A percentile compares a stretch with the other conserved stretches of the same genome.
Evolutionary conservation across 768 basidiomycete genomes (phyloP).

Genomic region (Lentinula edodes): DNA sequence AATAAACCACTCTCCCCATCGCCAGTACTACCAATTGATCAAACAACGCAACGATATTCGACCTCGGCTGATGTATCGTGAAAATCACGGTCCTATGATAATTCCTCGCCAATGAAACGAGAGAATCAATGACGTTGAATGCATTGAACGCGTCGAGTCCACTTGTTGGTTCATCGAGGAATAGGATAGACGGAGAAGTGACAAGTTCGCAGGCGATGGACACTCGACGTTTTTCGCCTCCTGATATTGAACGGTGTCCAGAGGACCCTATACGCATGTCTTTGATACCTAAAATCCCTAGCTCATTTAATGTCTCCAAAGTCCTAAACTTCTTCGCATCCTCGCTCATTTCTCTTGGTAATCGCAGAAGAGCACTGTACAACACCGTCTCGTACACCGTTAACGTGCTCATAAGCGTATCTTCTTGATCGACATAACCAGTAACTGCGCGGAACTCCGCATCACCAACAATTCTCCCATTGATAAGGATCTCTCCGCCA

Average conservation of each 20-base stretch:
- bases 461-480: conserved; percentile 74
- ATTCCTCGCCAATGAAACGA: conserved; percentile 77
- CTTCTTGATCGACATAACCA: conserved; percentile 98
- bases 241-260: conserved; percentile 89
- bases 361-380: conserved; percentile 83
- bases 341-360: conserved; percentile 92
- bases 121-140: conserved; percentile 86
- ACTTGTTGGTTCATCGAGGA: conserved; percentile 96
- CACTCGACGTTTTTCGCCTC: conserved; percentile 95
- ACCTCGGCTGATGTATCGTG: conserved; percentile 97
- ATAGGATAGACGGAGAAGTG: conserved; percentile 92
- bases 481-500: conserved; percentile 72
- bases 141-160: conserved; percentile 96
- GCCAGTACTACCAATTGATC: conserved; percentile 88
- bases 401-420: conserved; percentile 93
- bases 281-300: conserved; percentile 89
- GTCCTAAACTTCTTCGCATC: conserved; percentile 95
- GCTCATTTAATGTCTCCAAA: conserved; percentile 91
- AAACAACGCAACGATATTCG: conserved; percentile 94
- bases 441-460: conserved; percentile 78
- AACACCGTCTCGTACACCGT: conserved; percentile 98
- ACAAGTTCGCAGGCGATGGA: conserved; percentile 98
- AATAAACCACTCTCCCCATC: conserved; percentile 79
- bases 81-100: conserved; percentile 96
- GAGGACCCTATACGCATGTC: conserved; percentile 83